phyloP scores from a whole-genome alignment of 768 basidiomycete genomes.

The Asterophora lycoperdoides region DNA sequence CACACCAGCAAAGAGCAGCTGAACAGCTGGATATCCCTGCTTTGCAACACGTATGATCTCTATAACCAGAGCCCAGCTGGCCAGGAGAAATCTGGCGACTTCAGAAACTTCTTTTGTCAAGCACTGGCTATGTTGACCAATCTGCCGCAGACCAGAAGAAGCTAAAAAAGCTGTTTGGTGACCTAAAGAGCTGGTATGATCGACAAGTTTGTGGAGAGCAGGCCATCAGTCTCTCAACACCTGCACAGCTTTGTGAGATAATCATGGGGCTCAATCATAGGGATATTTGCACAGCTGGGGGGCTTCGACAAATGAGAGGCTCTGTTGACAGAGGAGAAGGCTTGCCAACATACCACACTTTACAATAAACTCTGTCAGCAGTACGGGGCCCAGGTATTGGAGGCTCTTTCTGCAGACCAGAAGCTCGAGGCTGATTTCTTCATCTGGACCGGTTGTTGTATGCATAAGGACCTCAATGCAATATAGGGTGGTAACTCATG shows the following conservation, averaged over 20 bases:
- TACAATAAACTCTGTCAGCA: background rate
- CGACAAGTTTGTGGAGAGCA: background rate
- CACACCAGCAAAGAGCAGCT: constrained; percentile 21
- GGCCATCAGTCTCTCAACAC: background rate
- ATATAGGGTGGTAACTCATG: constrained; percentile 19
- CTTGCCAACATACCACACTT: background rate
- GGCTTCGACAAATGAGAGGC: background rate
- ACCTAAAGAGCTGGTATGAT: background rate
- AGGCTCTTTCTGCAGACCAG: constrained; percentile 5
- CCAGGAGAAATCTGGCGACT: background rate
- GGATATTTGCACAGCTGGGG: background rate
- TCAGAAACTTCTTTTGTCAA: background rate
- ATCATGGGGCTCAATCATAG: too few relatives aligned
- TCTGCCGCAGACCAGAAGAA: constrained; percentile 25
- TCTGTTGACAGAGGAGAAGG: background rate
- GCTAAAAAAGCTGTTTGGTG: background rate
- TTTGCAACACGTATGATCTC: constrained; percentile 10
- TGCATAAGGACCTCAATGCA: constrained; percentile 27
- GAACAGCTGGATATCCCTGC: constrained; percentile 12
- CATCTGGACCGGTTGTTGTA: constrained; percentile 26
- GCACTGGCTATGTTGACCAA: constrained; percentile 7
- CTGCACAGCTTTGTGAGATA: too few relatives aligned
- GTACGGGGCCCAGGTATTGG: constrained; percentile 5
- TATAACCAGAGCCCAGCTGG: constrained; percentile 9
- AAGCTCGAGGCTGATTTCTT: constrained; percentile 1